phyloP scores from a whole-genome alignment of 371 early-diverging fungal genomes.

The Lichtheimia hyalospora region DNA sequence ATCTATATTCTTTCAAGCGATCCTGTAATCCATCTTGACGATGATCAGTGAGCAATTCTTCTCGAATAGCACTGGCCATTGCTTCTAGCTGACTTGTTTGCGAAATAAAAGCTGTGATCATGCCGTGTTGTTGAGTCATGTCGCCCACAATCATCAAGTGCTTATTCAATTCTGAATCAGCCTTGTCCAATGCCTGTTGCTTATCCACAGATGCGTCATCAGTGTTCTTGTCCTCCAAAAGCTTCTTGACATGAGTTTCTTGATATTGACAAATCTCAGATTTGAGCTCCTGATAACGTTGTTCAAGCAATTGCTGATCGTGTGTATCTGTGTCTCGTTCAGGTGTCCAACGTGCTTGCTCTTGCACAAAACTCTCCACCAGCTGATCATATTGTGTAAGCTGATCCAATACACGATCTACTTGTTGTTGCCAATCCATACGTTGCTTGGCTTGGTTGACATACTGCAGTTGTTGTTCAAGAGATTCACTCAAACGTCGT shows the following conservation, averaged over 20 bases:
- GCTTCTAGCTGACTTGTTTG: slow-evolving; percentile 25
- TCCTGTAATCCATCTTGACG: slow-evolving; percentile 6
- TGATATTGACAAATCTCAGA: not conserved
- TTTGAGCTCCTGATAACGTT: not conserved
- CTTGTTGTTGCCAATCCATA: slow-evolving; percentile 23
- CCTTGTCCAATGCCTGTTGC: slow-evolving; percentile 15
- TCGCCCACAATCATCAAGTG: slow-evolving; percentile 21
- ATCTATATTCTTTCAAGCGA: slow-evolving; percentile 17
- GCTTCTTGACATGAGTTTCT: slow-evolving; percentile 5
- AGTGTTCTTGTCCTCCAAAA: not conserved
- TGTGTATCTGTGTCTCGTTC: slow-evolving; percentile 13
- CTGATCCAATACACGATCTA: slow-evolving; percentile 21
- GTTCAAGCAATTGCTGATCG: slow-evolving; percentile 17
- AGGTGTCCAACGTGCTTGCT: slow-evolving; percentile 41
- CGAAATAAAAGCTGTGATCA: slow-evolving; percentile 18
- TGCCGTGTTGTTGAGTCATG: slow-evolving; percentile 22
- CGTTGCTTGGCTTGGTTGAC: slow-evolving; percentile 25
- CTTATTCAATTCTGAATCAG: slow-evolving; percentile 12
- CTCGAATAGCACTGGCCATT: slow-evolving; percentile 29
- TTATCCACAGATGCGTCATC: not conserved
- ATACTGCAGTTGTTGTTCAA: slow-evolving; percentile 24
- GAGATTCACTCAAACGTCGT: slow-evolving; percentile 21
- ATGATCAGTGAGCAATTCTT: slow-evolving; percentile 18
- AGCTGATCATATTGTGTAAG: slow-evolving; percentile 14
- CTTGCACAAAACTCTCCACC: slow-evolving; percentile 34